Conservation (phyloP, 2,329 filamentous ascomycete genomes). For the Colletotrichum ledebouriae region DNA sequence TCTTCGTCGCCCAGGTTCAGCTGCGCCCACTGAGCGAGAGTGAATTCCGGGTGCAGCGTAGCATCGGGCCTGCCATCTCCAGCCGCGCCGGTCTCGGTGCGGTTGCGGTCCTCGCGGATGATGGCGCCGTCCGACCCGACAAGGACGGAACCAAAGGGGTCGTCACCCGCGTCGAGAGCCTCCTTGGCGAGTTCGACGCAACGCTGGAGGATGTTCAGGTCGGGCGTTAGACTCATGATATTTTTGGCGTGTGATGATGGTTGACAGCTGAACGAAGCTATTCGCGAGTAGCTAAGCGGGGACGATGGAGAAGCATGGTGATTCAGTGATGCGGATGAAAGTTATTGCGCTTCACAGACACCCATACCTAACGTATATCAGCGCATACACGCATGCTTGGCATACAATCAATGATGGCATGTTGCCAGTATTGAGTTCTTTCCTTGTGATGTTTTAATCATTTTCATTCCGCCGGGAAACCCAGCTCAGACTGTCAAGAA, state of each 20-base stretch:
- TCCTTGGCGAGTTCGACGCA: constrained; percentile 52
- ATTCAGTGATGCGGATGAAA: too few species aligned
- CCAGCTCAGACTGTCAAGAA: too few species aligned
- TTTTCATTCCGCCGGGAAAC: too few species aligned
- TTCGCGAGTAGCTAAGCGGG: too few species aligned
- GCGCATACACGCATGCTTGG: too few species aligned
- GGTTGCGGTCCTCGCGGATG: constrained; percentile 53
- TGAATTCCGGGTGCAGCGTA: constrained; percentile 54
- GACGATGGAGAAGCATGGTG: too few species aligned
- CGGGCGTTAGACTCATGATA: constrained; percentile 38
- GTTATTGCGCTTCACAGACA: too few species aligned
- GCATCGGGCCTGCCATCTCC: constrained; percentile 48
- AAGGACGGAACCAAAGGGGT: constrained; percentile 54
- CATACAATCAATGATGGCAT: too few species aligned
- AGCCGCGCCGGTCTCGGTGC: constrained; percentile 48
- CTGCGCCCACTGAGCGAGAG: constrained; percentile 54
- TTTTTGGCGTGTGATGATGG: neutral
- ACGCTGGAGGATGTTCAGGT: constrained; percentile 41
- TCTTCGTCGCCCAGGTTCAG: constrained; percentile 52
- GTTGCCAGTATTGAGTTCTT: too few species aligned
- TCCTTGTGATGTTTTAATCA: too few species aligned
- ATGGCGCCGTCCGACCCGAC: constrained; percentile 47
- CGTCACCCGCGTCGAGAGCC: constrained; percentile 53
- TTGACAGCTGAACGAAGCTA: rapidly evolving
- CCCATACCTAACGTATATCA: too few species aligned